These are phyloP conservation scores for Platismatia glauca DNA, from an alignment of 495 filamentous ascomycete species.

Conservation along the genomic window DNA sequence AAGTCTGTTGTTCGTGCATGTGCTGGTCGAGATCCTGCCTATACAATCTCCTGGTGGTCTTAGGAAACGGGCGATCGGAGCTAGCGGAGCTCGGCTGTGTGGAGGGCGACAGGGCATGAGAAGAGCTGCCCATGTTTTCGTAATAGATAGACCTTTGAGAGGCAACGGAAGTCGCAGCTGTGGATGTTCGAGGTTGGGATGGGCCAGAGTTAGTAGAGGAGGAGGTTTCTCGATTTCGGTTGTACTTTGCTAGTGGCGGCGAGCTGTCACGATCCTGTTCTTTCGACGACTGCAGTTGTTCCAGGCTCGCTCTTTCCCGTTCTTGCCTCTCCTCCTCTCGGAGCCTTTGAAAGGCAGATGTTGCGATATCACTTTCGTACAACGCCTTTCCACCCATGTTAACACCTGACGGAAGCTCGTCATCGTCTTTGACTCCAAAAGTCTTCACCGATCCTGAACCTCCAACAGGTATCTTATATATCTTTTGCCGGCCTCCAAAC, in stretches of 20 bases:
- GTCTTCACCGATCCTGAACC: conserved; percentile 36
- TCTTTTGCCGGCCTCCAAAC: conserved; percentile 93
- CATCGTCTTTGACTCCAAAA: conserved; percentile 22
- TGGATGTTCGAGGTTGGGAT: conserved; percentile 64
- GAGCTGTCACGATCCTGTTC: conserved; percentile 38
- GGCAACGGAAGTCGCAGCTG: conserved; percentile 85
- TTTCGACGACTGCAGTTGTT: conserved; percentile 19
- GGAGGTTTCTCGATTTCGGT: conserved; percentile 69
- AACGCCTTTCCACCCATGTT: conserved; percentile 61
- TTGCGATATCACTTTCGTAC: conserved; percentile 77
- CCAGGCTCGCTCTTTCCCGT: conserved; percentile 24
- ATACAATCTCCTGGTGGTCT: conserved; percentile 70
- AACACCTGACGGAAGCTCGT: conserved; percentile 32
- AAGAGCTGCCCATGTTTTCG: conserved; percentile 22
- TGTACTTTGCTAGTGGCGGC: conserved; percentile 51
- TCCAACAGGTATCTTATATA: conserved; percentile 75
- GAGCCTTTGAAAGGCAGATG: conserved; percentile 71
- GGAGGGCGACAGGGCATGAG: conserved; percentile 35
- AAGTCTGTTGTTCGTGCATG: conserved; percentile 69
- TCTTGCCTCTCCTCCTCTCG: conserved; percentile 49
- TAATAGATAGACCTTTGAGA: conserved; percentile 50
- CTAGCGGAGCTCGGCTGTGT: conserved; percentile 22
- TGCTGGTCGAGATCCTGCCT: conserved; percentile 76
- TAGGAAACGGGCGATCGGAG: conserved; percentile 36
- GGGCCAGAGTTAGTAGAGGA: conserved; percentile 79